Base-by-base conservation (phyloP, 1,139 yeast genomes). In the Taphrina deformans region DNA sequence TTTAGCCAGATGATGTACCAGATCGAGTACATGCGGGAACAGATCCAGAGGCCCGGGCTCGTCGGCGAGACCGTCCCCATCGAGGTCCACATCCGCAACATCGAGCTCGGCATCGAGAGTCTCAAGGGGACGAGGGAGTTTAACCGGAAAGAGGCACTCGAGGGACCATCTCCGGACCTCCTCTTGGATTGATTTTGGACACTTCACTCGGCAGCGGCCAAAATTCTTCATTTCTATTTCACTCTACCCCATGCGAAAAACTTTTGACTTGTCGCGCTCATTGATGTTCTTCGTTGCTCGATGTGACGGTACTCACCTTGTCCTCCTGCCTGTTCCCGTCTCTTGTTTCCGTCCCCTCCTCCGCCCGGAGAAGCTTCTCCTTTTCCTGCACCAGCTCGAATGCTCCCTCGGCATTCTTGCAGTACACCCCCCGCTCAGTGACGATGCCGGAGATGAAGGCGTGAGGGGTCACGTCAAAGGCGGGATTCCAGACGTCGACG, bases 381-480 rank as follows among this genome's bases (percentile, higher is more conserved):
- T n/a, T 44, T 23, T 58, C 55, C 48, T 58, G 31, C 9, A 56
- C 64, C 60, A 76, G 69, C 48, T 76, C 72, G 63, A 76, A 76
- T 27, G 67, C 65, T 2, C 76, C 77, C 16, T 68, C 41, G 6
- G 63, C 68, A 35, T 69, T 67, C 65, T 75, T 75, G 53, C 68
- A 69, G 12, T 73, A 72, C 6, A 83, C 89, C 3, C 83, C 83
- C 58, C 82, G 79, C 75, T 93, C 98, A 0, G 98, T 92, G 33
- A 92, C 89, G 69, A 93, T 89, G 67, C 91, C 89, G 72, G 91
- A 97, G 66, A 93, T 90, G 58, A 87, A 78, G 55, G 80, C 81
- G 72, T 86, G 85, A 0, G 97, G 96, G 6, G 98, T 90, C 12
- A 93, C 92, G 74, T 93, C 99, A 72, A 93, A 93, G 0, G 97